A percentile compares a stretch with the other conserved stretches of the same genome.
Conservation (phyloP, 2,329 filamentous ascomycete species). For the Dactylellina haptotyla region DNA sequence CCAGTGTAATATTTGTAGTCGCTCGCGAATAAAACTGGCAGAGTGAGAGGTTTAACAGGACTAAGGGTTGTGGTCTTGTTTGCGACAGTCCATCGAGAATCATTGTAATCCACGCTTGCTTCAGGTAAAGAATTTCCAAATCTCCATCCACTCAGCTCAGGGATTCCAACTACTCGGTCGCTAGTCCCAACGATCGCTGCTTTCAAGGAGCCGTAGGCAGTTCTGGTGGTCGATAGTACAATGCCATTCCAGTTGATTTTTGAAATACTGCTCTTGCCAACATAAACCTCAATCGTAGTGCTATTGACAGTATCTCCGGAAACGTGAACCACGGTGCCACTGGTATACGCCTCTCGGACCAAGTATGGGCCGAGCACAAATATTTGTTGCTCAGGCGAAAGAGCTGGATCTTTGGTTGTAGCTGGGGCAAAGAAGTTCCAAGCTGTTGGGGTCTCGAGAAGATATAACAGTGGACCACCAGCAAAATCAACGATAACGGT, state of each 20-base stretch:
- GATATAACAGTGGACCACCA: conserved; percentile 65
- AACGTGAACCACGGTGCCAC: conserved; percentile 60
- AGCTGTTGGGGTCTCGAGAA: conserved; percentile 67
- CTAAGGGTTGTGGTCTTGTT: conserved; percentile 66
- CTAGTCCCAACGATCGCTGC: conserved; percentile 62
- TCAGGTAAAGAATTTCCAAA: conserved; percentile 67
- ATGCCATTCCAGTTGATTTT: conserved; percentile 65
- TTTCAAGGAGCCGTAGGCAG: conserved; percentile 64
- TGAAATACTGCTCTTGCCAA: conserved; percentile 61
- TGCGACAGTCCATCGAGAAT: conserved; percentile 66
- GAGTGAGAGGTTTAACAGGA: conserved; percentile 64
- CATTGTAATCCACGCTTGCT: conserved; percentile 64
- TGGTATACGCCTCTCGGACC: conserved; percentile 62
- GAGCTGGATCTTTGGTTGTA: conserved; percentile 64
- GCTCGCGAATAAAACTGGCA: conserved; percentile 67
- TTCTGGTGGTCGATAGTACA: conserved; percentile 60
- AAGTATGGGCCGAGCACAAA: conserved; percentile 64
- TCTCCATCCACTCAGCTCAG: conserved; percentile 64
- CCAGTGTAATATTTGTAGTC: conserved; percentile 69
- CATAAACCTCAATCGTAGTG: conserved; percentile 63
- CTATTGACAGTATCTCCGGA: conserved; percentile 62
- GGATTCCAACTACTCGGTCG: conserved; percentile 62
- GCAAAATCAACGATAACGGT: conserved; percentile 65
- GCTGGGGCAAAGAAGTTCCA: conserved; percentile 70
- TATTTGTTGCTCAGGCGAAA: conserved; percentile 64